A percentile compares a stretch with the other conserved stretches of the same genome.
phyloP scores from a whole-genome alignment of 352 stramenopile genomes.

The Pythium utonaiense region DNA sequence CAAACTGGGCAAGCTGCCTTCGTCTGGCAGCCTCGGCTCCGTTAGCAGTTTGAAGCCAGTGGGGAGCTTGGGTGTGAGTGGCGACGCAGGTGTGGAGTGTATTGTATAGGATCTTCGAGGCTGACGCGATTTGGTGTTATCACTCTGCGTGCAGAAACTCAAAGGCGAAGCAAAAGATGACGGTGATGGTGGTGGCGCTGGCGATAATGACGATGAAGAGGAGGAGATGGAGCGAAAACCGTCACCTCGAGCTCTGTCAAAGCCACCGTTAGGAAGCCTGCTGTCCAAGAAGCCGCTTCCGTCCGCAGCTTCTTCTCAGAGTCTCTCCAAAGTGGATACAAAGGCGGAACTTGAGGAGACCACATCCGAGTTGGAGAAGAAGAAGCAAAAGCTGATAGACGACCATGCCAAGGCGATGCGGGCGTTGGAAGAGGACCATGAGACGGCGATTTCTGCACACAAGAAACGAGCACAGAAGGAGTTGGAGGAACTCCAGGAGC shows the following conservation, averaged over 20 bases:
- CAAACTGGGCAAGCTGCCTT: constrained; percentile 17
- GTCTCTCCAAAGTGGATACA: constrained; percentile 26
- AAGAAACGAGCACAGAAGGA: constrained; percentile 47
- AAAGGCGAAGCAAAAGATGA: constrained; percentile 34
- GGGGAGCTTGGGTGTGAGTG: background rate
- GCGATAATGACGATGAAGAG: constrained; percentile 23
- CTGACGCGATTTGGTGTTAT: background rate
- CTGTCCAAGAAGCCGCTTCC: constrained; percentile 50
- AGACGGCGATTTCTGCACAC: constrained; percentile 29
- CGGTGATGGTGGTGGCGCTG: constrained; percentile 28
- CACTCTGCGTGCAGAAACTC: constrained; percentile 14
- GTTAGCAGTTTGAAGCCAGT: constrained; percentile 39
- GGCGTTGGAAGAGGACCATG: constrained; percentile 38
- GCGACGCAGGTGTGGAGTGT: too few relatives aligned
- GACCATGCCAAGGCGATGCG: constrained; percentile 36
- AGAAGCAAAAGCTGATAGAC: constrained; percentile 44
- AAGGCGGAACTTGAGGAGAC: constrained; percentile 36
- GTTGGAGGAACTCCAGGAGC: constrained; percentile 48
- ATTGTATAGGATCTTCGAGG: too few relatives aligned
- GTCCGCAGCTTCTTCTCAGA: constrained; percentile 12
- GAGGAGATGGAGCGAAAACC: constrained; percentile 7
- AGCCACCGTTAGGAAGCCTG: constrained; percentile 41
- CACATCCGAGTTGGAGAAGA: constrained; percentile 37
- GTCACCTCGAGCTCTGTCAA: constrained; percentile 36
- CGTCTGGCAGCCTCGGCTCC: constrained; percentile 14